Conservation (phyloP, 352 stramenopile genomes). For the Globisporangium carolinianum region DNA sequence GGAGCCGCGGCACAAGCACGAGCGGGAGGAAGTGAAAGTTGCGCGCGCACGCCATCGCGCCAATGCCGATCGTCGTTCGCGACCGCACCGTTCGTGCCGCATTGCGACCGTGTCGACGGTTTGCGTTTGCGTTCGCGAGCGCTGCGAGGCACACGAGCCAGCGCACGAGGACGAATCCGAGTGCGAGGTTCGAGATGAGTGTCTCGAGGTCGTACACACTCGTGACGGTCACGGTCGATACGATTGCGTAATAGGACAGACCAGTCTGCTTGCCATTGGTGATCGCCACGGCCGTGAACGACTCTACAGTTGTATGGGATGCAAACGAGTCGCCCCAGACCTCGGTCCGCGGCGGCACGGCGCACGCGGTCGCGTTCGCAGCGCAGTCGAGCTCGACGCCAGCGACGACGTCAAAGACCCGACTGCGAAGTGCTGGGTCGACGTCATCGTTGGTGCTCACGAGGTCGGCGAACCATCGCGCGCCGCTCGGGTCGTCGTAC, state of each 20-base stretch:
- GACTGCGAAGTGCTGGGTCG: constrained; percentile 16
- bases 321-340: constrained; percentile 8
- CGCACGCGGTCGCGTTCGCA: constrained; percentile 3
- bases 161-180: constrained; percentile 20
- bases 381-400: constrained; percentile 15
- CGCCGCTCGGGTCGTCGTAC: constrained; percentile 17
- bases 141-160: constrained; percentile 23
- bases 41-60: constrained; percentile 11
- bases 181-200: constrained; percentile 21
- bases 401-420: constrained; percentile 14
- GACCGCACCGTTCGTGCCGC: too few relatives aligned
- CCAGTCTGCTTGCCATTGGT: constrained; percentile 17
- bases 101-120: constrained; percentile 3
- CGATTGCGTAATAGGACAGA: constrained; percentile 8
- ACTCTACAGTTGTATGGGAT: constrained; percentile 7
- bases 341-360: constrained; percentile 1
- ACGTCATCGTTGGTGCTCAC: constrained; percentile 16
- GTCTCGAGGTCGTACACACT: constrained; percentile 25
- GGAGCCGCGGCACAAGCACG: constrained; percentile 13
- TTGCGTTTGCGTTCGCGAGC: constrained; percentile 7
- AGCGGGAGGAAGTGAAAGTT: constrained; percentile 19
- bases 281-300: constrained; percentile 14
- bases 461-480: constrained; percentile 21
- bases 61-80: constrained; percentile 11
- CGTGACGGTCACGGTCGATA: constrained; percentile 7